Evolutionary conservation across 495 filamentous ascomycete genomes (phyloP).

Genomic region (Hypoxylon fuscum): DNA sequence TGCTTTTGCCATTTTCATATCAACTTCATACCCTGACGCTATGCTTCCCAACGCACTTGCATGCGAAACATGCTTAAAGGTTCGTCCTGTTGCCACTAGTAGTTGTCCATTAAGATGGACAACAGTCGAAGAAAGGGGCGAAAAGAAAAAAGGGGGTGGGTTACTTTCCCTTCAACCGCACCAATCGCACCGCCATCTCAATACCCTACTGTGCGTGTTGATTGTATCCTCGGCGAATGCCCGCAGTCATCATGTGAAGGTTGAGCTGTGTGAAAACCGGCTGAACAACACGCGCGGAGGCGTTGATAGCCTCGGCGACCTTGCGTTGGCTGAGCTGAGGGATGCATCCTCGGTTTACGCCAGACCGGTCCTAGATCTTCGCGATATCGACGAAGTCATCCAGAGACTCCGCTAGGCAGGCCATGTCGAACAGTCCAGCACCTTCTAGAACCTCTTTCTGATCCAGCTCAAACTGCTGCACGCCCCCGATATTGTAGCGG

Average conservation of each 20-base stretch:
- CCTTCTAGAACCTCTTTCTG: not conserved
- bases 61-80: too few species aligned
- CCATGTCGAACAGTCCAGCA: slow-evolving; percentile 4
- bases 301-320: not conserved
- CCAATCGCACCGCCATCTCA: too few species aligned
- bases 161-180: too few species aligned
- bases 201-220: too few species aligned
- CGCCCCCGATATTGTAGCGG: not conserved
- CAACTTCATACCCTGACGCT: too few species aligned
- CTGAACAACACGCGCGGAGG: not conserved
- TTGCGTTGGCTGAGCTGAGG: not conserved
- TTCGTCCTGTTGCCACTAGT: too few species aligned
- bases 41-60: too few species aligned
- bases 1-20: too few species aligned
- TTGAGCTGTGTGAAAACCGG: not conserved
- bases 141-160: too few species aligned
- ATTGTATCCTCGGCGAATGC: not conserved
- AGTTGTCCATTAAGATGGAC: too few species aligned
- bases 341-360: not conserved
- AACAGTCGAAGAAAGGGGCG: too few species aligned
- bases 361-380: not conserved
- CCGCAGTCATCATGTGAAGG: not conserved
- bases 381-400: not conserved
- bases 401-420: slow-evolving; percentile 1
- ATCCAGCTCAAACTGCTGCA: not conserved